Conservation (phyloP, 2,329 filamentous ascomycete genomes). For the Trichoderma atroviride region DNA sequence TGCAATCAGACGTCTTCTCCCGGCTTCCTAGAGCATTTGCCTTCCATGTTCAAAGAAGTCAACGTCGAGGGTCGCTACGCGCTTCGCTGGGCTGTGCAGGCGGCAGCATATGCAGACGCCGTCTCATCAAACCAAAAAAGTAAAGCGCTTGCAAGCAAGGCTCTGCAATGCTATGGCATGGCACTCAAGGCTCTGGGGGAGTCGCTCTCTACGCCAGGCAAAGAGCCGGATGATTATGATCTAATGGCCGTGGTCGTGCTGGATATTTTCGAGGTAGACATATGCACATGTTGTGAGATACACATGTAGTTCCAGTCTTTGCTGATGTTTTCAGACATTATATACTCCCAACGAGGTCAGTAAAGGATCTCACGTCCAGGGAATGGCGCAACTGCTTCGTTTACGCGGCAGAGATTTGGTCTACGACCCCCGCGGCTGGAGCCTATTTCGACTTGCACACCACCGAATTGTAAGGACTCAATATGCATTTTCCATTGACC, state of each 20-base stretch:
- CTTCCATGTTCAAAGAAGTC: conserved; percentile 43
- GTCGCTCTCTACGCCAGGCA: conserved; percentile 37
- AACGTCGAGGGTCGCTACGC: conserved; percentile 43
- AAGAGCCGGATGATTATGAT: conserved; percentile 44
- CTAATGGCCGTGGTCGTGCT: conserved; percentile 46
- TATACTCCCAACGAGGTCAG: conserved; percentile 36
- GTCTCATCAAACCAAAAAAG: conserved; percentile 31
- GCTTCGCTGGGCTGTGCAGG: conserved; percentile 44
- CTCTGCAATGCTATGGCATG: conserved; percentile 41
- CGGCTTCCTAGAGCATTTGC: conserved; percentile 46
- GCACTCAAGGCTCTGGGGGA: conserved; percentile 40
- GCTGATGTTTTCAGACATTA: conserved; percentile 35
- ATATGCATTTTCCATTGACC: too few species aligned
- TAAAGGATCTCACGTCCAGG: conserved; percentile 42
- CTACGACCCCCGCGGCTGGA: conserved; percentile 43
- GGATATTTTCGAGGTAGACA: conserved; percentile 44
- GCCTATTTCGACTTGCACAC: conserved; percentile 44
- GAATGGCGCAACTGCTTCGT: conserved; percentile 46
- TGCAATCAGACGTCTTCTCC: conserved; percentile 37
- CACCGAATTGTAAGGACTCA: conserved; percentile 37
- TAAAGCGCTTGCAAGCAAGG: conserved; percentile 29
- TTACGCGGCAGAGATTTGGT: conserved; percentile 42
- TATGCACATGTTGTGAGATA: background rate
- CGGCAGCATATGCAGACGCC: conserved; percentile 40
- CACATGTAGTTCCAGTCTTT: background rate